phyloP scores from a whole-genome alignment of 2,329 filamentous ascomycete species.

The Diplodia sapinea region DNA sequence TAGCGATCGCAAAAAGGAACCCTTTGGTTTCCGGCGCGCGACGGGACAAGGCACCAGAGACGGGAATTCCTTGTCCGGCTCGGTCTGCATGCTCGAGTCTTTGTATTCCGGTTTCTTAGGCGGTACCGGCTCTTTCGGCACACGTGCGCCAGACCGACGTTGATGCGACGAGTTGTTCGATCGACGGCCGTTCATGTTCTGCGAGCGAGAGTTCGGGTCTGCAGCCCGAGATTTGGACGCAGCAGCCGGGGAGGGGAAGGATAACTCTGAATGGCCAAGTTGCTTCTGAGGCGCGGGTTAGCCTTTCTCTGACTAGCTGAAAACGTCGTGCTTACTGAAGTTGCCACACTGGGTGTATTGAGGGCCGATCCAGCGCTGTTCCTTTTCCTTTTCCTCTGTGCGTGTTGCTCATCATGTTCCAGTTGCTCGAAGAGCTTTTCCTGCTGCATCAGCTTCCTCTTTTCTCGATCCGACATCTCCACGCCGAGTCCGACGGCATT shows the following conservation, averaged over 20 bases:
- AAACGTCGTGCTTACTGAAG: slow-evolving; percentile 47
- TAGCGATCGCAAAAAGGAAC: slow-evolving; percentile 47
- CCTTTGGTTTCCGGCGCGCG: slow-evolving; percentile 36
- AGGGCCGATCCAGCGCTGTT: slow-evolving; percentile 61
- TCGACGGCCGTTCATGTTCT: slow-evolving; percentile 27
- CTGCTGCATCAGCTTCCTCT: slow-evolving; percentile 66
- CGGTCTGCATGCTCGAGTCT: slow-evolving; percentile 46
- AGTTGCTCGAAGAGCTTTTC: slow-evolving; percentile 67
- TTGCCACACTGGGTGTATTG: slow-evolving; percentile 55
- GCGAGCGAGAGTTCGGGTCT: slow-evolving; percentile 30
- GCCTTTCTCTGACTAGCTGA: slow-evolving; percentile 31
- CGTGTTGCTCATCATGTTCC: slow-evolving; percentile 62
- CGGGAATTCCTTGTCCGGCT: slow-evolving; percentile 49
- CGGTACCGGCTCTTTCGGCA: slow-evolving; percentile 45
- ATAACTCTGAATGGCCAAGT: slow-evolving; percentile 45
- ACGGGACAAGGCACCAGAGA: slow-evolving; percentile 41
- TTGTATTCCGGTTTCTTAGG: slow-evolving; percentile 42
- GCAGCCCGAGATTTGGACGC: slow-evolving; percentile 37
- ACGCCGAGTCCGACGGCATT: slow-evolving; percentile 50
- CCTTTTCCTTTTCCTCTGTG: slow-evolving; percentile 61
- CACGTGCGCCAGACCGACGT: slow-evolving; percentile 41
- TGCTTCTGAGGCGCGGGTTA: slow-evolving; percentile 43
- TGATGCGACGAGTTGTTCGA: slow-evolving; percentile 28
- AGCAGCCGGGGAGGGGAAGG: slow-evolving; percentile 33
- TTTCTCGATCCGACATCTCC: slow-evolving; percentile 66